Evolutionary conservation across 2,329 filamentous ascomycete genomes (phyloP), one percentile per base, ranked within the genome.

Genomic region (Bipolaris sorokiniana): DNA sequence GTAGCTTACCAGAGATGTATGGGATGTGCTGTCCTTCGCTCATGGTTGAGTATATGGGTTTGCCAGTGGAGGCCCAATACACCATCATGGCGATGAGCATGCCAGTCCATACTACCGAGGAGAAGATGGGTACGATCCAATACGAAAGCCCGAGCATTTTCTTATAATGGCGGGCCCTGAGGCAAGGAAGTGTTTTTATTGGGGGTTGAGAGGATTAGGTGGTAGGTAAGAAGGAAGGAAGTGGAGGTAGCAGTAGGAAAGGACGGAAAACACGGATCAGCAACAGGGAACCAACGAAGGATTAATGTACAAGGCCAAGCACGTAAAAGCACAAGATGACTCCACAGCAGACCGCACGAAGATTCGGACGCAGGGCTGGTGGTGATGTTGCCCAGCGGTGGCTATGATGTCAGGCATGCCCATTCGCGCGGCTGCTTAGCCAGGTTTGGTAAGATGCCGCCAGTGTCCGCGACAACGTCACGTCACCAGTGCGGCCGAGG

Each of bases 81-180:
- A 90, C 81, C 56, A 92, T 80, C 77, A 92, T 84, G 53, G 83
- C 86, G 23, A 92, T 81, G 15, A 93, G 82, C 73, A 87, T 91
- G 59, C 82, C 83, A 31, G 75, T 71, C 77, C 76, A 79, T 62
- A 77, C 70, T 48, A 73, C 53, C 63, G 86, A 84, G 46, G 89
- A 87, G 64, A 92, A 81, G 59, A 92, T 79, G 63, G 90, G 90
- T 33, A 92, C 82, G 56, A 89, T 77, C 89, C 81, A 82, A 58
- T 80, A 84, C 58, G 81, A 82, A 66, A 81, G 68, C 6, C 61
- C 64, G 68, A 74, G 71, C 73, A 76, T 75, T 53, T 26, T 67
- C 13, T 9, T 31, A 11, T 5, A 51, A 45, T 13, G 34, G 45
- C 42, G 26, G 9, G 42, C 26, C 31, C 40, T 31, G n/a, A 15